Percentiles rank a stretch among this genome's conserved stretches.
Evolutionary conservation across 805 yeast genomes (phyloP).

Genomic region (Ogataea nonfermentans): DNA sequence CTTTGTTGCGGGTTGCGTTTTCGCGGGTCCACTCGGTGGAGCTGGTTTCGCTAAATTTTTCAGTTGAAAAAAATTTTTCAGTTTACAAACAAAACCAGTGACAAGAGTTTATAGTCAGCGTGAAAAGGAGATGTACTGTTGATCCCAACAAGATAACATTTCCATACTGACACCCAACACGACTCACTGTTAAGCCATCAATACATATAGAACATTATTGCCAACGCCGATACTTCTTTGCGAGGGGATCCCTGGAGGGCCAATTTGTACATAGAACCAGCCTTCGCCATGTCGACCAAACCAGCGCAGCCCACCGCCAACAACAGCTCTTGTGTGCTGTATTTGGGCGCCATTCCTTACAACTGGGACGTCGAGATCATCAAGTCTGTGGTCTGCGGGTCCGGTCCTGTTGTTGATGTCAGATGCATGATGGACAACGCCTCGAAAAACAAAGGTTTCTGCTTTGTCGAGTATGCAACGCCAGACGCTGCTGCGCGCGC

Average conservation of each 20-base stretch:
- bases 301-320: slow-evolving; percentile 18
- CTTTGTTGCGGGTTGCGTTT: slow-evolving; percentile 14
- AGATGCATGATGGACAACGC: slow-evolving; percentile 58
- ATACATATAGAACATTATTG: slow-evolving; percentile 10
- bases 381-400: slow-evolving; percentile 65
- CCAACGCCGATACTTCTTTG: slow-evolving; percentile 11
- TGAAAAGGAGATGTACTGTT: slow-evolving; percentile 11
- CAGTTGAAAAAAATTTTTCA: slow-evolving; percentile 13
- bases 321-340: slow-evolving; percentile 46
- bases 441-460: slow-evolving; percentile 63
- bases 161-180: slow-evolving; percentile 8
- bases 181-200: slow-evolving; percentile 6
- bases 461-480: slow-evolving; percentile 57
- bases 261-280: slow-evolving; percentile 15
- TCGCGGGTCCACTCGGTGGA: slow-evolving; percentile 4
- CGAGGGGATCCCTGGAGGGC: slow-evolving; percentile 17
- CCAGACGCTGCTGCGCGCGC: slow-evolving; percentile 56
- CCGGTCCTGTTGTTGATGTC: slow-evolving; percentile 69
- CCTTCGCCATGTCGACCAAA: slow-evolving; percentile 13
- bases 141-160: slow-evolving; percentile 4
- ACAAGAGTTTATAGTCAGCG: slow-evolving; percentile 12
- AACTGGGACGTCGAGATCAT: slow-evolving; percentile 68
- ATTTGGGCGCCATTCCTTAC: slow-evolving; percentile 63
- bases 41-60: slow-evolving; percentile 13
- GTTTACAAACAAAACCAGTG: slow-evolving; percentile 14